phyloP scores from a whole-genome alignment of 495 filamentous ascomycete genomes.

The Gamarada debralockiae region DNA sequence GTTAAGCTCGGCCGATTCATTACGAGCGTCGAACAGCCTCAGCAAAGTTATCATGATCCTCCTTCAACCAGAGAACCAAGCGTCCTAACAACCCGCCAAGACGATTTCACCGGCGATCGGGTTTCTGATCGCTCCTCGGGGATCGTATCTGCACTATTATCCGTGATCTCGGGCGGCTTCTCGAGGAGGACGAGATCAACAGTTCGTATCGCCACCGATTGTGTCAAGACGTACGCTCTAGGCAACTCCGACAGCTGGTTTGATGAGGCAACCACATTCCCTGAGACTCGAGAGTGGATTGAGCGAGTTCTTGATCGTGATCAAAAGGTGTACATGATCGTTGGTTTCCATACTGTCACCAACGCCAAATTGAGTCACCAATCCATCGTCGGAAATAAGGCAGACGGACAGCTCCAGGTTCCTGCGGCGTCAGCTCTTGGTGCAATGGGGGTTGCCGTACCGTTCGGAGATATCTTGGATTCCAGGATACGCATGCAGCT shows the following conservation, averaged over 20 bases:
- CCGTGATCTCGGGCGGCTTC: not conserved
- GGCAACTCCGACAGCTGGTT: not conserved
- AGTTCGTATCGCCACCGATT: not conserved
- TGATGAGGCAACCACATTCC: not conserved
- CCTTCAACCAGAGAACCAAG: not conserved
- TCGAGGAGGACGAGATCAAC: not conserved
- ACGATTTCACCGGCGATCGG: not conserved
- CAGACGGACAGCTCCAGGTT: not conserved
- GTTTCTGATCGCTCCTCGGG: not conserved
- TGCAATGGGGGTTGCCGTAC: not conserved
- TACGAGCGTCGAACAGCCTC: not conserved
- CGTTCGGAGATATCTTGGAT: slow-evolving; percentile 1
- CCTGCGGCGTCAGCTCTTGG: not conserved
- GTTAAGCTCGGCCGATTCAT: not conserved
- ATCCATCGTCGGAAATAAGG: not conserved
- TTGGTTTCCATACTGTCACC: not conserved
- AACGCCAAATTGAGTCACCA: not conserved
- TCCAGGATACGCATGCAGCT: not conserved
- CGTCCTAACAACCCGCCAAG: not conserved
- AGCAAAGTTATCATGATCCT: slow-evolving; percentile 1
- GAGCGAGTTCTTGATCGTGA: not conserved
- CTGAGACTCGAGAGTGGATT: not conserved
- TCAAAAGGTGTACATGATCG: not conserved
- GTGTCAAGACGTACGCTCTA: not conserved
- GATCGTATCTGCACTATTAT: not conserved